Evolutionary conservation across 2,329 filamentous ascomycete species (phyloP), one percentile per base, ranked within the genome.

Genomic region (Scleromitrula shiraiana): DNA sequence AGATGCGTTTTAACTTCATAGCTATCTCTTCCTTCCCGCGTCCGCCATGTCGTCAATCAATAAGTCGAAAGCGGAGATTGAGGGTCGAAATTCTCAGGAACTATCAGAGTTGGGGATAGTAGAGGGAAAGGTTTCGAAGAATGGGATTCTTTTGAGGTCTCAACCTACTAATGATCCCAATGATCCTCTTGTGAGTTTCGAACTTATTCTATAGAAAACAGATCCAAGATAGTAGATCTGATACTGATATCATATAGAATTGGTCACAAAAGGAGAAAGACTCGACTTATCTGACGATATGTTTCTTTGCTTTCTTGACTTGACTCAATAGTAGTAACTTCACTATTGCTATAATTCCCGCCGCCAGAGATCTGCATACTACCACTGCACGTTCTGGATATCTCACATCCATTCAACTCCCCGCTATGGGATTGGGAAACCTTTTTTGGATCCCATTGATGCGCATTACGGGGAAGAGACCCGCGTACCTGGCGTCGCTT

Each of bases 261-360:
- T 53, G 49, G 46, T 26, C 51, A 15, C 35, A 22, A 15, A 27
- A n/a, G 1, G 15, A 50, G 41, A 56, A 56, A 39, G 51, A 49
- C 32, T 40, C 50, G 2, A 68, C 65, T 1, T 68, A 65, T 46
- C 50, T 62, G 2, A 66, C 63, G 15, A 62, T 68, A 41, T 68
- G 66, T 53, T 63, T 63, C 50, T 68, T 67, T 54, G 65, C 65
- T 6, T 68, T 68, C 51, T 59, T 68, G 9, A 65, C 65, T 46
- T 65, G 64, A 37, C 61, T 66, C 45, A 68, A 68, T 50, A 59
- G 59, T 26, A 65, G 61, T 40, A 67, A 65, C 39, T 68, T 68
- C 52, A 67, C 65, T 9, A 65, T 69, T 20, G 64, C 67, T 5
- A 62, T 64, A 8, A 50, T 61, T 19, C 59, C 64, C 4, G 55